phyloP scores from a whole-genome alignment of 1,284 basidiomycete species.

The Coniferiporia weirii region DNA sequence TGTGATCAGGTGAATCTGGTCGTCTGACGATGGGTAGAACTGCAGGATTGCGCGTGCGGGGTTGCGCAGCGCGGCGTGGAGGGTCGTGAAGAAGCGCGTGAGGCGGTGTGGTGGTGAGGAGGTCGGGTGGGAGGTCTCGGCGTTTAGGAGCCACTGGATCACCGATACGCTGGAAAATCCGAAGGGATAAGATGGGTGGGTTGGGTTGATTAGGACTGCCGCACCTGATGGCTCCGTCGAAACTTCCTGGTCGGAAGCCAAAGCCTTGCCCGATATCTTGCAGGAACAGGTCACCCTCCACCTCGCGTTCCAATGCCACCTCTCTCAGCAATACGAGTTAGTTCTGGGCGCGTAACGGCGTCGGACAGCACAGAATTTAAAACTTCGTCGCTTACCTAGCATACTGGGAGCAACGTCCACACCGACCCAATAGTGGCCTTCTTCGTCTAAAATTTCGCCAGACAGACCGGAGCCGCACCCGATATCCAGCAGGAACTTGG shows the following conservation, averaged over 20 bases:
- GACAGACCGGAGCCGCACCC: slow-evolving; percentile 98
- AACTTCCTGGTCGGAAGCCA: slow-evolving; percentile 92
- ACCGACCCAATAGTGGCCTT: slow-evolving; percentile 93
- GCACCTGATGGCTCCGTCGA: slow-evolving; percentile 96
- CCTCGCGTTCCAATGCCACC: slow-evolving; percentile 89
- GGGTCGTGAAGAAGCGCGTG: slow-evolving; percentile 91
- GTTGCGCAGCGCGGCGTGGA: slow-evolving; percentile 88
- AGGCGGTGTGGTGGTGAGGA: slow-evolving; percentile 92
- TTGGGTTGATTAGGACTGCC: slow-evolving; percentile 20
- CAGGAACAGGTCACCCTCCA: slow-evolving; percentile 89
- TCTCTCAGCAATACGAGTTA: slow-evolving; percentile 42
- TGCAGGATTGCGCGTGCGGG: slow-evolving; percentile 93
- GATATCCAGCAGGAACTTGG: slow-evolving; percentile 89
- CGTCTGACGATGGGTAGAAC: slow-evolving; percentile 93
- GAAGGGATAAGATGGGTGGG: neutral
- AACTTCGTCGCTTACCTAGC: slow-evolving; percentile 58
- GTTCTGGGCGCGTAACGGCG: too few species aligned
- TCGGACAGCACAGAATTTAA: neutral
- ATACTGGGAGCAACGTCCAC: slow-evolving; percentile 96
- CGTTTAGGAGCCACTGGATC: slow-evolving; percentile 97
- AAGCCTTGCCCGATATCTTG: slow-evolving; percentile 94
- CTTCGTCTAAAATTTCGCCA: slow-evolving; percentile 93
- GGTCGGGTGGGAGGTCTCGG: slow-evolving; percentile 87
- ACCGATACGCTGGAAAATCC: slow-evolving; percentile 78
- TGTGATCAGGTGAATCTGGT: slow-evolving; percentile 94